A percentile compares a stretch with the other conserved stretches of the same genome.
Evolutionary conservation across 108 stramenopile species (phyloP).

Genomic region (Pseudonitzschia multiseries): DNA sequence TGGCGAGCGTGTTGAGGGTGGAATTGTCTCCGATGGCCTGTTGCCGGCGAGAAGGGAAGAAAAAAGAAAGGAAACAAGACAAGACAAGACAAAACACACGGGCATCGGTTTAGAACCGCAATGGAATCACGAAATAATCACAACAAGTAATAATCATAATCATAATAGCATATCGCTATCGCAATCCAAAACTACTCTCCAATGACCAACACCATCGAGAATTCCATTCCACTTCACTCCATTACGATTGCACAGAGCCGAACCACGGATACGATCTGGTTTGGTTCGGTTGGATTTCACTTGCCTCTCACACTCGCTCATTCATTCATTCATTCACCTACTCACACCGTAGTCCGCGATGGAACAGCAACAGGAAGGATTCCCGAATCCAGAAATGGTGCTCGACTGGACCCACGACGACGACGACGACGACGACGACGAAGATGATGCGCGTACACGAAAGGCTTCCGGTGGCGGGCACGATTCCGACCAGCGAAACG

Average conservation of each 20-base stretch:
- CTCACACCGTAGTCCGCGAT: conserved; percentile 9
- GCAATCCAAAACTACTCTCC: too few relatives aligned
- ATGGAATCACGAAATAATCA: too few relatives aligned
- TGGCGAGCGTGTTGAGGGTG: conserved; percentile 14
- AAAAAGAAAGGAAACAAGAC: background rate
- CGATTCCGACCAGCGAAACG: background rate
- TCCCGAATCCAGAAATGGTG: background rate
- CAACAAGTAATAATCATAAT: too few relatives aligned
- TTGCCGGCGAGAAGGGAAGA: background rate
- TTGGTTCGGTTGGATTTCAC: background rate
- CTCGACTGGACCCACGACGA: background rate
- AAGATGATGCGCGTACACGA: background rate
- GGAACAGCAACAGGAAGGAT: conserved; percentile 3
- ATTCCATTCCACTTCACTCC: too few relatives aligned
- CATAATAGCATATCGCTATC: too few relatives aligned
- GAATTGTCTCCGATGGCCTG: conserved; percentile 13
- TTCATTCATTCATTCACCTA: too few relatives aligned
- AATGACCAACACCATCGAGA: too few relatives aligned
- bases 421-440: background rate
- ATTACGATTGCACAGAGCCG: too few relatives aligned
- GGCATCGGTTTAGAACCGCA: too few relatives aligned
- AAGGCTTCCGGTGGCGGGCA: background rate
- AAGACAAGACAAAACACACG: too few relatives aligned
- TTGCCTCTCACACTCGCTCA: too few relatives aligned
- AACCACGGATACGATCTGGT: background rate